Evolutionary conservation across 2,329 filamentous ascomycete species (phyloP).

Genomic region (Bipolaris victoriae): DNA sequence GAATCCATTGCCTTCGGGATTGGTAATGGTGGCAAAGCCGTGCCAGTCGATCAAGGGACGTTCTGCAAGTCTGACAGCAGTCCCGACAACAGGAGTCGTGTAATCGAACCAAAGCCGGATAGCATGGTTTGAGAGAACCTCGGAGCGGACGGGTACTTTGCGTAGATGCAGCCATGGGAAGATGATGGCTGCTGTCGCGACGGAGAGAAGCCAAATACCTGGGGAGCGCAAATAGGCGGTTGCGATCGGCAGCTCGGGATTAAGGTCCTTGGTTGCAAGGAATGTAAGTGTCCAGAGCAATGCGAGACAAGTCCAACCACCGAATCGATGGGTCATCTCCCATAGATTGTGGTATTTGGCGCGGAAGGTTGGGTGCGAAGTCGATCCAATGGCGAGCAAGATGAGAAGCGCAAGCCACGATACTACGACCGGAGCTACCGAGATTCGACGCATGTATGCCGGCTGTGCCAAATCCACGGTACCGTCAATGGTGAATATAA

Average conservation of each 20-base stretch:
- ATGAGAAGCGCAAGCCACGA: constrained; percentile 39
- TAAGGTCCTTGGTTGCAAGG: constrained; percentile 36
- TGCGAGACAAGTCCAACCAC: constrained; percentile 45
- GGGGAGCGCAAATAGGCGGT: constrained; percentile 34
- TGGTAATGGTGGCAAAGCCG: constrained; percentile 50
- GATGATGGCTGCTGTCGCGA: constrained; percentile 70
- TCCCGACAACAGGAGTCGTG: constrained; percentile 41
- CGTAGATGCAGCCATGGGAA: constrained; percentile 78
- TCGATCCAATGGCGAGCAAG: constrained; percentile 37
- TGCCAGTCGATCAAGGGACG: constrained; percentile 44
- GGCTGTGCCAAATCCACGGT: constrained; percentile 40
- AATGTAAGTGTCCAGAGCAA: constrained; percentile 44
- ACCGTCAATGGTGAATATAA: constrained; percentile 50
- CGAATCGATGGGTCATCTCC: constrained; percentile 47
- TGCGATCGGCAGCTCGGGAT: constrained; percentile 19
- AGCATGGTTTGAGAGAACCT: constrained; percentile 75
- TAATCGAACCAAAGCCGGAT: constrained; percentile 66
- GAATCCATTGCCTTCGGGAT: constrained; percentile 39
- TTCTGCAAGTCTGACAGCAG: constrained; percentile 40
- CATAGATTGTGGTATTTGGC: constrained; percentile 42
- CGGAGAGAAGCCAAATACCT: constrained; percentile 70
- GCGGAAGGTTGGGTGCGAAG: constrained; percentile 42
- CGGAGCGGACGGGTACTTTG: constrained; percentile 68
- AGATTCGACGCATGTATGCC: constrained; percentile 22
- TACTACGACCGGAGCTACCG: constrained; percentile 30